These are phyloP conservation scores for Naumovozyma dairenensis DNA, from an alignment of 805 yeast genomes.

Conservation along the genomic window DNA sequence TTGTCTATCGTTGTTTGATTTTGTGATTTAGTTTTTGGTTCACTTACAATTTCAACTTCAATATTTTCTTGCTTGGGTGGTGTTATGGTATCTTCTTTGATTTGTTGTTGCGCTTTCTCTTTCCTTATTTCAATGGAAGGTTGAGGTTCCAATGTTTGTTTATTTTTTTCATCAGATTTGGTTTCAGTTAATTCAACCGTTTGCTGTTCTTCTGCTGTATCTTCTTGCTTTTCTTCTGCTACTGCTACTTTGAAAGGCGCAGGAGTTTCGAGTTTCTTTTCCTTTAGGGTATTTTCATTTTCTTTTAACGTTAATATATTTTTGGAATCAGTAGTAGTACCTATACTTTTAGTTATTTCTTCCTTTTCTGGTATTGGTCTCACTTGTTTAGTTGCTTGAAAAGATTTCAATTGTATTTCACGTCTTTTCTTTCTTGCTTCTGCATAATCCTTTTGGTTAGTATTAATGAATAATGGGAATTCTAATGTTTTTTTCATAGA, in stretches of 20 bases:
- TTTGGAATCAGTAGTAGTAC: too few relatives aligned
- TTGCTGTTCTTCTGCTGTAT: neutral
- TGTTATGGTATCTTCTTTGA: neutral
- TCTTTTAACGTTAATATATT: neutral
- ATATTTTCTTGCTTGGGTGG: too few relatives aligned
- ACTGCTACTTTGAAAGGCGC: neutral
- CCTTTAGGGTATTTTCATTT: neutral
- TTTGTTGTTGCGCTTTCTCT: neutral
- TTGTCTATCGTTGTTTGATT: too few relatives aligned
- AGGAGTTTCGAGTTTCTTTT: neutral
- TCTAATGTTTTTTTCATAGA: slow-evolving; percentile 5
- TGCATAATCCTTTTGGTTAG: slow-evolving; percentile 25
- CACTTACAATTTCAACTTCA: too few relatives aligned
- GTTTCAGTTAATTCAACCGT: neutral
- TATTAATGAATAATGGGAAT: slow-evolving; percentile 25
- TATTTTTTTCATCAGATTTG: neutral
- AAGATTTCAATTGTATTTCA: slow-evolving; percentile 10
- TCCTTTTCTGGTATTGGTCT: neutral
- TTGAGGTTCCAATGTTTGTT: neutral
- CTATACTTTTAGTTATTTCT: neutral
- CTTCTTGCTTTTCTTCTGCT: neutral
- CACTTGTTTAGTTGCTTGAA: slow-evolving; percentile 1
- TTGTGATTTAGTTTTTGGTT: too few relatives aligned
- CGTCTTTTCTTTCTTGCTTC: slow-evolving; percentile 22
- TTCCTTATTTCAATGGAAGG: neutral